phyloP scores from a whole-genome alignment of 257 asterid genomes.

The Penstemon barbatus region DNA sequence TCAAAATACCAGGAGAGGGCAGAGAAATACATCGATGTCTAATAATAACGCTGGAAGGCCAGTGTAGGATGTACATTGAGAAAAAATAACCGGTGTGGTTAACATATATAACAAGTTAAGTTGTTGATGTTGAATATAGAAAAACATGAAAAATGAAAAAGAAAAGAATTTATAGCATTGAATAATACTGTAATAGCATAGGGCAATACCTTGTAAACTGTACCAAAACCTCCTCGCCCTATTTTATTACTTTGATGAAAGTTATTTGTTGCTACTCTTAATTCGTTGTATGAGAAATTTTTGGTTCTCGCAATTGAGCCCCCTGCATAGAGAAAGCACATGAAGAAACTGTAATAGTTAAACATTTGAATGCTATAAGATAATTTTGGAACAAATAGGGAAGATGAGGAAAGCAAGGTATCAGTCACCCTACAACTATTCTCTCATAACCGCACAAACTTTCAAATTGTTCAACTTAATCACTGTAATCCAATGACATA shows the following conservation, averaged over 20 bases:
- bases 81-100: constrained; percentile 10
- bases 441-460: constrained; percentile 4
- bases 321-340: constrained; percentile 43
- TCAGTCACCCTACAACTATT: constrained; percentile 17
- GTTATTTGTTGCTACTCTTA: constrained; percentile 66
- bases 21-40: constrained; percentile 13
- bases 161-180: constrained; percentile 17
- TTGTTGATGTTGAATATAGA: neutral
- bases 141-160: neutral
- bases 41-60: constrained; percentile 2
- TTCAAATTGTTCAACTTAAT: neutral
- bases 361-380: constrained; percentile 23
- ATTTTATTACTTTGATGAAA: constrained; percentile 64
- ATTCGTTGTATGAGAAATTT: constrained; percentile 61
- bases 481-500: neutral
- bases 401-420: constrained; percentile 10
- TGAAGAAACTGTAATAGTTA: constrained; percentile 22
- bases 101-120: constrained; percentile 23
- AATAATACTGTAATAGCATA: constrained; percentile 16
- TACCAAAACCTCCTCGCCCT: constrained; percentile 94
- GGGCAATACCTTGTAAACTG: constrained; percentile 76
- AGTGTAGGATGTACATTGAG: constrained; percentile 5
- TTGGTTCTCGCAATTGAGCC: constrained; percentile 42
- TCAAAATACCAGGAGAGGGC: constrained; percentile 12
- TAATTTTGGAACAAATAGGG: neutral